Conservation (phyloP, 805 yeast genomes). For the Starmerella asiatica region DNA sequence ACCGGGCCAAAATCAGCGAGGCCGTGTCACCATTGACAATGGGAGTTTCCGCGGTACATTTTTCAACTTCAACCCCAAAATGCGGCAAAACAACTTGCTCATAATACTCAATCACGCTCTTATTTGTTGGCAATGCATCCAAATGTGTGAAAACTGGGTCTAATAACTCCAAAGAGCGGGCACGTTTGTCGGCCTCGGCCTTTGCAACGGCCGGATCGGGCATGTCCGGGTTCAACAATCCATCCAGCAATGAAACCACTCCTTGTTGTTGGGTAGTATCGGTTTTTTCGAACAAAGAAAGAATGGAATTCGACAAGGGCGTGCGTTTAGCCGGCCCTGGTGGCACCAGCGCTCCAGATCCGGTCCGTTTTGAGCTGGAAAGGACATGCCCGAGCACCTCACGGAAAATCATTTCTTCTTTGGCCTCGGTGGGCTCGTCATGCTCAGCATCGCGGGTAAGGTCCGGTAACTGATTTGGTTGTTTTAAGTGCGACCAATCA, state of each 20-base stretch:
- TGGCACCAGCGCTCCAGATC: not conserved
- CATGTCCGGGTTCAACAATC: constrained; percentile 1
- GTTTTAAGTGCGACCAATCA: constrained; percentile 3
- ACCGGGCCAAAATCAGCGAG: constrained; percentile 8
- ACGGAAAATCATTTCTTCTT: constrained; percentile 15
- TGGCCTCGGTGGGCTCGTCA: constrained; percentile 8
- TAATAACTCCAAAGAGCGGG: not conserved
- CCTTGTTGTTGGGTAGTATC: not conserved
- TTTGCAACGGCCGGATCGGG: not conserved
- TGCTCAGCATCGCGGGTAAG: not conserved
- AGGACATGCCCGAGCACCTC: constrained; percentile 16
- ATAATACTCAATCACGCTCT: constrained; percentile 21
- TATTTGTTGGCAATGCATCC: constrained; percentile 18
- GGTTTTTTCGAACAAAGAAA: constrained; percentile 9
- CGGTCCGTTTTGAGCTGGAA: constrained; percentile 1
- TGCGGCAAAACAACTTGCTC: constrained; percentile 14
- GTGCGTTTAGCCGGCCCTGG: not conserved
- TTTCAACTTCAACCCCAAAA: constrained; percentile 2
- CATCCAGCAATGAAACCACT: constrained; percentile 8
- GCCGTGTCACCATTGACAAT: constrained; percentile 10
- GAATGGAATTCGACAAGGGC: constrained; percentile 12
- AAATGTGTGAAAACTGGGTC: constrained; percentile 20
- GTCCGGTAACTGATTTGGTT: not conserved
- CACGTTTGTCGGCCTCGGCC: constrained; percentile 1
- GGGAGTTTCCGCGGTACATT: constrained; percentile 1